Evolutionary conservation across 139 green algal species (phyloP).

Genomic region (Spirogloea muscicola): DNA sequence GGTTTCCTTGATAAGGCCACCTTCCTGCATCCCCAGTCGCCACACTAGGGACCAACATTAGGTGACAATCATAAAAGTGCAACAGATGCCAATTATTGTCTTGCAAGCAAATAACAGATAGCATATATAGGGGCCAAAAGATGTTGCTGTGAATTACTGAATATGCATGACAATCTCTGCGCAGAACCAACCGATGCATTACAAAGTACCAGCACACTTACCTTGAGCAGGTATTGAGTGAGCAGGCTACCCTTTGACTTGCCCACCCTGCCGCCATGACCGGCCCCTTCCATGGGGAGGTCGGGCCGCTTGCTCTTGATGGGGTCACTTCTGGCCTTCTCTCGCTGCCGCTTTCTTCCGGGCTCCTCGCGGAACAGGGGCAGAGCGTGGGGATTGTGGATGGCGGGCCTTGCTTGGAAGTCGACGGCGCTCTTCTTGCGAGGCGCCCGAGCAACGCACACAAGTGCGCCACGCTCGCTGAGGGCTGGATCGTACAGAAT

Average conservation of each 20-base stretch:
- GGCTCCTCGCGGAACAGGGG: constrained; percentile 45
- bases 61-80: too few species aligned
- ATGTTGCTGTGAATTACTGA: too few species aligned
- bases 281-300: constrained; percentile 28
- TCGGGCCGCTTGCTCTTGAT: constrained; percentile 36
- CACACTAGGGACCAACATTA: too few species aligned
- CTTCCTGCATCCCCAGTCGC: constrained; percentile 44
- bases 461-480: constrained; percentile 71
- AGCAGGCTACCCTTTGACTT: constrained; percentile 43
- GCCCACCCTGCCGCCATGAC: constrained; percentile 41
- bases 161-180: too few species aligned
- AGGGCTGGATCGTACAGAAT: constrained; percentile 77
- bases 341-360: constrained; percentile 21
- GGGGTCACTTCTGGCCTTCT: constrained; percentile 37
- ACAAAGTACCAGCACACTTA: constrained; percentile 7
- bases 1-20: constrained; percentile 44
- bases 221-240: constrained; percentile 51
- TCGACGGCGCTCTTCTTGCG: constrained; percentile 21
- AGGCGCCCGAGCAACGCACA: constrained; percentile 50
- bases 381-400: constrained; percentile 47
- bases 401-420: constrained; percentile 14
- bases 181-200: too few species aligned
- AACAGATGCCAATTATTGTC: too few species aligned
- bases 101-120: too few species aligned
- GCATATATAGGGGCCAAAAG: too few species aligned